Conservation (phyloP, 2,329 filamentous ascomycete species). For the Phyllosticta paracitricarpa region DNA sequence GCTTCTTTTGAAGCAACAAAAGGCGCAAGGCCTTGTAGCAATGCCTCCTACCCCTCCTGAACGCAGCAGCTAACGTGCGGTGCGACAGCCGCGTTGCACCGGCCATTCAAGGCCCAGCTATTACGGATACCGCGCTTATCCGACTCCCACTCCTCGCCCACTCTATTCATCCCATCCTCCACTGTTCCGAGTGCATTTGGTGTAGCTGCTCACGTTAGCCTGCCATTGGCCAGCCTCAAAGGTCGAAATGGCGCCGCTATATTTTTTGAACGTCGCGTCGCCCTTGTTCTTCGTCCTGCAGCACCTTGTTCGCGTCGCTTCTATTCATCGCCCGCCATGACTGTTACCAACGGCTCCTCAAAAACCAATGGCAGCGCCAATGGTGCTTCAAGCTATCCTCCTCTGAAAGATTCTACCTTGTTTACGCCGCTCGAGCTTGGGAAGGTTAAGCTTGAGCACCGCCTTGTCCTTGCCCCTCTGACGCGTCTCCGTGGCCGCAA, state of each 20-base stretch:
- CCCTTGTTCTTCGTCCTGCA: background rate
- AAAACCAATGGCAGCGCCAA: constrained; percentile 21
- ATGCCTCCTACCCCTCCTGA: background rate
- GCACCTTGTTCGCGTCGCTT: background rate
- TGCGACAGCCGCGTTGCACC: background rate
- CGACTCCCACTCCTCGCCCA: constrained; percentile 6
- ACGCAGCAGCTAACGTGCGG: background rate
- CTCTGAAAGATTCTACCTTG: constrained; percentile 22
- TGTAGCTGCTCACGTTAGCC: background rate
- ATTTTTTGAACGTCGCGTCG: background rate
- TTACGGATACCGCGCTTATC: constrained; percentile 1
- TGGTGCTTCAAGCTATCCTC: constrained; percentile 20
- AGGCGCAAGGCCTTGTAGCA: no score
- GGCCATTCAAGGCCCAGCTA: constrained; percentile 1
- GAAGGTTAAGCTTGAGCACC: constrained; percentile 7
- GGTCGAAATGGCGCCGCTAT: background rate
- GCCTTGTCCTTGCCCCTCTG: constrained; percentile 9
- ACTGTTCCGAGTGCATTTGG: background rate
- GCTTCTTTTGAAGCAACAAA: background rate
- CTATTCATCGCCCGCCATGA: background rate
- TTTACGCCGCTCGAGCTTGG: constrained; percentile 25
- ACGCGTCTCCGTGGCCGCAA: constrained; percentile 12
- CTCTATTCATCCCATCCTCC: background rate
- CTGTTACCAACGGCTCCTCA: background rate
- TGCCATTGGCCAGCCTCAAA: background rate